Evolutionary conservation across 2,329 filamentous ascomycete species (phyloP).

Genomic region (Colletotrichum sp.): DNA sequence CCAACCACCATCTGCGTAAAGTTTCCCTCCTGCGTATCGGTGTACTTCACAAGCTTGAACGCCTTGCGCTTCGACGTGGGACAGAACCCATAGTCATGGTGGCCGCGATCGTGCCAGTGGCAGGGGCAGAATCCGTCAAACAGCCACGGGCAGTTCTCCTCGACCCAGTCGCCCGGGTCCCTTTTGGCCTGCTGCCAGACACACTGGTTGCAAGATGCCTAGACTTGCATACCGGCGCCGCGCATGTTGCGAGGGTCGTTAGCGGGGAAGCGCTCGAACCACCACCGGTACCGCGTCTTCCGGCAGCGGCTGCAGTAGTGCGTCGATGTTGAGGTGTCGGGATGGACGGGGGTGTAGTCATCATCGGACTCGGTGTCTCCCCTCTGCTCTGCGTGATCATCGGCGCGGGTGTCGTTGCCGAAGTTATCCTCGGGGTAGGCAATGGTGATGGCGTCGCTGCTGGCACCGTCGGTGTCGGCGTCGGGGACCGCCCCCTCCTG

Average conservation of each 20-base stretch:
- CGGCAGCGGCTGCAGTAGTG: not conserved
- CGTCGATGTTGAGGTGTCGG: not conserved
- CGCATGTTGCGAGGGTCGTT: not conserved
- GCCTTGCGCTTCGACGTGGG: not conserved
- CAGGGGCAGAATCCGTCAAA: not conserved
- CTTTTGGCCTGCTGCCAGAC: not conserved
- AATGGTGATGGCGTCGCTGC: not conserved
- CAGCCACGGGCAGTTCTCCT: not conserved
- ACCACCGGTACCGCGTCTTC: not conserved
- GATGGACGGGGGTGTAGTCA: not conserved
- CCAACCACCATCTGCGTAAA: not conserved
- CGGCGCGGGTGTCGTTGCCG: not conserved
- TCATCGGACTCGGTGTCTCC: not conserved
- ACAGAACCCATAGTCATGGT: not conserved
- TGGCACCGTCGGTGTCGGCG: not conserved
- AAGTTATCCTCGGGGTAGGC: rapidly evolving
- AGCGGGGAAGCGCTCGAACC: not conserved
- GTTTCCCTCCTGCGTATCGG: not conserved
- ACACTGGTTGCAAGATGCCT: not conserved
- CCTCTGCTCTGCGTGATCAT: not conserved
- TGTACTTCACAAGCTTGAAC: not conserved
- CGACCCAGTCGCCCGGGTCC: not conserved
- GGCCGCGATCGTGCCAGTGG: not conserved
- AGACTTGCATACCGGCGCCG: not conserved
- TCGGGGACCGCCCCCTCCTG: not conserved